Evolutionary conservation across 1,284 basidiomycete species (phyloP).

Genomic region (Ustilago nuda): DNA sequence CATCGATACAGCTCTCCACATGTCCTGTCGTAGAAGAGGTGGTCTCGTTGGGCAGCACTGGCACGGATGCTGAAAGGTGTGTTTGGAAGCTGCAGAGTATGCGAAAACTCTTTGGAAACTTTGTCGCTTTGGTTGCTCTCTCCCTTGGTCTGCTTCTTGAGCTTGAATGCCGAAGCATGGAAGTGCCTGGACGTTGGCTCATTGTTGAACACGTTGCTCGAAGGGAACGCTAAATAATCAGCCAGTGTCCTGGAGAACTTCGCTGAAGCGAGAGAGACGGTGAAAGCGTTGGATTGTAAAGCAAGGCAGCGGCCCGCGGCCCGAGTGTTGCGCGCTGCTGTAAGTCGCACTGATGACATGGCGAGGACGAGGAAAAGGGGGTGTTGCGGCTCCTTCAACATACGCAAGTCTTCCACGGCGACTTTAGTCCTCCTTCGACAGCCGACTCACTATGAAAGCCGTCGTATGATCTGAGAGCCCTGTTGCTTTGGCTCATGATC

Average conservation of each 20-base stretch:
- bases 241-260: background rate
- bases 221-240: background rate
- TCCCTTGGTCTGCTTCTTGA: constrained; percentile 17
- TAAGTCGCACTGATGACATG: constrained; percentile 18
- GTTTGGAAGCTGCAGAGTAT: constrained; percentile 84
- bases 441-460: background rate
- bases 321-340: background rate
- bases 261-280: background rate
- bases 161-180: constrained; percentile 6
- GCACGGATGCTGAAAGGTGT: constrained; percentile 83
- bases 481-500: background rate
- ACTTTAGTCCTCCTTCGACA: background rate
- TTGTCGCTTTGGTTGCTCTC: constrained; percentile 5
- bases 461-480: background rate
- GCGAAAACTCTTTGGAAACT: constrained; percentile 67
- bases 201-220: background rate
- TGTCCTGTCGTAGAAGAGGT: constrained; percentile 76
- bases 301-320: background rate
- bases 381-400: background rate
- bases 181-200: background rate
- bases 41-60: constrained; percentile 77
- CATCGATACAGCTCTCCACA: constrained; percentile 83
- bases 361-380: background rate
- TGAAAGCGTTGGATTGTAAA: background rate
- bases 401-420: background rate